Evolutionary conservation across 176 grass and related monocot genomes (phyloP).

Genomic region (Oryza meridionalis): DNA sequence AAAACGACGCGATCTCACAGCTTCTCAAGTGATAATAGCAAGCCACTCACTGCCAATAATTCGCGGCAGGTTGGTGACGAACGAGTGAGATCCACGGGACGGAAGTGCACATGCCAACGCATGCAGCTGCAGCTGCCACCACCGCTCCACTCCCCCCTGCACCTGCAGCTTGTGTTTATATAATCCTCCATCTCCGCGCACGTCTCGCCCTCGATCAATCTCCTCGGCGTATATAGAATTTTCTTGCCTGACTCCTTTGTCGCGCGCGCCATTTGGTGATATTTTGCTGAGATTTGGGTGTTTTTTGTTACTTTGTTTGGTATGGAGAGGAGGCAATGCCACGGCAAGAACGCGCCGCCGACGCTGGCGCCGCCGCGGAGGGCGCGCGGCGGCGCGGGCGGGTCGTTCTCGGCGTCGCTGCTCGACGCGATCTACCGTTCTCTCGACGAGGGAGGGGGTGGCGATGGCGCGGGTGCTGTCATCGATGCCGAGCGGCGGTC

Average conservation of each 20-base stretch:
- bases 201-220: neutral
- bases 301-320: neutral
- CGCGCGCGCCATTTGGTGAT: neutral
- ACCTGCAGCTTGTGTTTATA: constrained; percentile 44
- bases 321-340: constrained; percentile 37
- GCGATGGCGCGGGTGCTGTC: neutral
- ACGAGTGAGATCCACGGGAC: neutral
- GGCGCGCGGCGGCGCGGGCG: constrained; percentile 19
- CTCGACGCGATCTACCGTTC: constrained; percentile 75
- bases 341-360: constrained; percentile 17
- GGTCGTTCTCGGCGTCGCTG: constrained; percentile 75
- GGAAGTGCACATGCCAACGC: constrained; percentile 41
- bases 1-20: neutral
- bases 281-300: neutral
- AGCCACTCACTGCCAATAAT: constrained; percentile 6
- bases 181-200: neutral
- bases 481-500: neutral
- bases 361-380: constrained; percentile 36
- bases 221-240: neutral
- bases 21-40: neutral
- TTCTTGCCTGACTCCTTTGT: neutral
- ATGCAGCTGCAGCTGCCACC: constrained; percentile 6
- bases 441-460: constrained; percentile 46
- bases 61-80: constrained; percentile 29
- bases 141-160: constrained; percentile 19